Evolutionary conservation across 2,329 filamentous ascomycete genomes (phyloP), one percentile per base, ranked within the genome.

Genomic region (Colletotrichum paranaense): DNA sequence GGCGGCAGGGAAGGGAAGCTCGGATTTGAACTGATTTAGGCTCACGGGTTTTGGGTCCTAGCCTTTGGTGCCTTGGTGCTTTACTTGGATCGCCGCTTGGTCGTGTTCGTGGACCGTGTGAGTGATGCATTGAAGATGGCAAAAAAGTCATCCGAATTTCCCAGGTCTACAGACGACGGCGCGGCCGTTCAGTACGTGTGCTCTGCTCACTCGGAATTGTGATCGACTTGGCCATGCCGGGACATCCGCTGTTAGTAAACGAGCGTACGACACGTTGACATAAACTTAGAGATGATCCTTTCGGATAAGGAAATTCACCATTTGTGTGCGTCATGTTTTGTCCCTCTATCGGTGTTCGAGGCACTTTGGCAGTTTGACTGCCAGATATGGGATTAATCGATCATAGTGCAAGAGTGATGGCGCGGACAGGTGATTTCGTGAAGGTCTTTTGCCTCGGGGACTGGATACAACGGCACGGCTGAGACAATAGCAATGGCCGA

Each of bases 401-500:
- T 28, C 42, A 32, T n/a, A 12, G 32, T 35, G 30, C 58, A 16
- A 9, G 24, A 46, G 32, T n/a, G 22, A 30, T 28, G 26, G 14
- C n/a, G 24, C 38, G 32, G 35, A 7, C 64, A n/a, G 63, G 49
- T 46, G 63, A 67, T 52, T 57, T 35, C 16, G 16, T 26, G 14
- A 32, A 19, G 64, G 12, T 14, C 30, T 24, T 62, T 35, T 22
- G 64, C 24, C 8, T n/a, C 26, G 22, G 26, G 14, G 9, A 24
- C 42, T 22, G 11, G 38, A 22, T n/a, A 35, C 64, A 26, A 52
- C 26, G 30, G 53, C 8, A 62, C 28, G 22, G 12, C 30, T 57
- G 30, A 72, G 52, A 72, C 57, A 60, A n/a, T 11, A 30, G 49
- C 49, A 32, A 26, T 28, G 42, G 68, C 68, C 68, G 64, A 67